Base-by-base conservation (phyloP, 352 stramenopile species). In the Globisporangium okanoganense region DNA sequence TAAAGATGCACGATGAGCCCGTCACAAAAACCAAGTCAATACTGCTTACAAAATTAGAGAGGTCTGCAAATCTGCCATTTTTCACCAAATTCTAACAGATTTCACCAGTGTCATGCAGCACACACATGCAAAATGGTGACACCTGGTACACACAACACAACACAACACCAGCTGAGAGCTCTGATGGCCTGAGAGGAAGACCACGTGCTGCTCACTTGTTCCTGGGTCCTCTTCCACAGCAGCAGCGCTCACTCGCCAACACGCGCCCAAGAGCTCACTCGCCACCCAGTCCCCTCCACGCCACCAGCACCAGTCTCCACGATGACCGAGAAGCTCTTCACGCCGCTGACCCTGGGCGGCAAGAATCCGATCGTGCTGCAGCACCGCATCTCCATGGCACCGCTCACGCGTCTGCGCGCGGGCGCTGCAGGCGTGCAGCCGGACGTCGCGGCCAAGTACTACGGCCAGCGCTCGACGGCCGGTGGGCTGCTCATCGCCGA, bases 401-500 rank as follows among this genome's bases (percentile, higher is more conserved):
- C 75, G 22, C 51, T 84, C n/a, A 84, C 75, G 49, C 66, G 48
- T 29, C 35, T 62, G 20, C 71, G 65, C 52, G 67, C 65, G 9
- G 69, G 63, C 24, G 72, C 70, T 8, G 48, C 52, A 3, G 72
- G 72, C 25, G 65, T 86, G 2, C 73, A 73, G 5, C 72, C 62
- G 5, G 60, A 64, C 1, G 64, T 87, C n/a, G 66, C 70, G 57
- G 69, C 64, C n/a, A 68, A 78, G 55, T 90, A 89, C 71, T 92
- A 92, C 63, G 65, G 48, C 18, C 78, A 87, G 55, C 74, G 81
- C 29, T 69, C 72, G 10, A 84, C 78, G 6, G 29, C 53, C n/a
- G 81, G 75, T 31, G 80, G 76, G 3, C 61, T 92, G n/a, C 54
- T 91, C 35, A 83, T 92, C 48, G 68, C 76, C 9, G 82, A 91